Base-by-base conservation (phyloP, 768 basidiomycete genomes). In the Suillus occidentalis region DNA sequence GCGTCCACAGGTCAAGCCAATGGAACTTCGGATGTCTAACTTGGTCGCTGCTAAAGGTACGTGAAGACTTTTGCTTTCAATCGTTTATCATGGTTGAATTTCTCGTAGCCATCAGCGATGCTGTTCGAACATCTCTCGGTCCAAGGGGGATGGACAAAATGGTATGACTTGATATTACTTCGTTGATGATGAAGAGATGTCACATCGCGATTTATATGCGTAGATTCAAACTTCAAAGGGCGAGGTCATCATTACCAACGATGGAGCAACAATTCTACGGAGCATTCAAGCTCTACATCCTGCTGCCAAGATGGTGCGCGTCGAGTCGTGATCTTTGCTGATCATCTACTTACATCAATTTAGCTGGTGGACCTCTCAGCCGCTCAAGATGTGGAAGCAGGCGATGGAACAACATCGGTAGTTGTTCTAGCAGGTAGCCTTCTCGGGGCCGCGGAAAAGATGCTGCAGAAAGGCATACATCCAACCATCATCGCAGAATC, bases 71-170 rank as follows among this genome's bases (percentile, higher is more conserved):
- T 36, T 60, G 36, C 9, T 4, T 7, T 3, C 49, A 28, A 20
- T 58, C 9, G 52, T 62, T 16, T 62, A 31, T 60, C 58, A 42
- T 73, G 7, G 60, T 43, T 55, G 40, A 62, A 60, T 56, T 63
- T 66, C 47, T 36, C 64, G 22, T 69, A 97, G 96, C 97, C 36
- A 97, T 99, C 73, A 95, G 95, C 71, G 96, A 97, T 83, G 97
- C 95, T 61, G 96, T 99, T 50, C 85, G 97, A 71, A 99, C 97
- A 53, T 98, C 96, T 50, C 80, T 99, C 70, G 97, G 97, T 16
- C 97, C 97, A 56, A 89, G 92, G 77, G 97, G 97, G 67, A 99
- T 99, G 97, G 97, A 99, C 82, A 99, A 99, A 84, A 99, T 99
- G 97, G 97, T 92, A 72, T 65, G 82, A 68, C 43, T 20, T 60